These are phyloP conservation scores for Trichomonas tenax DNA, from an alignment of 208 protist genomes.

Conservation along the genomic window DNA sequence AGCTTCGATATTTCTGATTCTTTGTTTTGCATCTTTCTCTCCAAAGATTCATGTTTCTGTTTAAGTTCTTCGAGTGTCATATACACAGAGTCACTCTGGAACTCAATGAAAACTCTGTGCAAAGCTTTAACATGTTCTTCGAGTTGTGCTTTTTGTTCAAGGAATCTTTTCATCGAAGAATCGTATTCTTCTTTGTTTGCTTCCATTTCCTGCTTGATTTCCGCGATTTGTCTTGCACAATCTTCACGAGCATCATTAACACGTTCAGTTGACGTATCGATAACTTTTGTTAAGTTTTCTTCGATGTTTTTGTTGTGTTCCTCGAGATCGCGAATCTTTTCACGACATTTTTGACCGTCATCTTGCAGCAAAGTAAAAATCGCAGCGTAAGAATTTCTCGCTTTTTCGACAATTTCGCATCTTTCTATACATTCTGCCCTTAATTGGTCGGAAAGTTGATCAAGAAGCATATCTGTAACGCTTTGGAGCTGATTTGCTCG, in stretches of 20 bases:
- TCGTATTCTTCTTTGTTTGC: conserved; percentile 21
- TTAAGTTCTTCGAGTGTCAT: conserved; percentile 10
- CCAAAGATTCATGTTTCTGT: neutral
- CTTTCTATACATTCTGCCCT: neutral
- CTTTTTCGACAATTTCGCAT: neutral
- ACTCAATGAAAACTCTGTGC: neutral
- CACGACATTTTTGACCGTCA: neutral
- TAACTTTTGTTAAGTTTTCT: conserved; percentile 15
- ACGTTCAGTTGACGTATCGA: neutral
- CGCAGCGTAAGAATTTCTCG: neutral
- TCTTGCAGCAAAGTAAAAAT: neutral
- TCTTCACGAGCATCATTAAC: neutral
- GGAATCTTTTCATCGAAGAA: conserved; percentile 8
- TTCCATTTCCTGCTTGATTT: neutral
- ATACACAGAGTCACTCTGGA: conserved; percentile 7
- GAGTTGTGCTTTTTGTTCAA: neutral
- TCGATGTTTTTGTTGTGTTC: neutral
- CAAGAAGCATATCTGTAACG: neutral
- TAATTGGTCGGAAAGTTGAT: neutral
- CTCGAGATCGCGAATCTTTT: neutral
- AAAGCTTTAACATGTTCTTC: conserved; percentile 20
- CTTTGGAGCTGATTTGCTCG: neutral
- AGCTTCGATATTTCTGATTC: neutral
- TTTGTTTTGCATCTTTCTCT: neutral
- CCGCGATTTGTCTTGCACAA: neutral